A percentile compares a stretch with the other conserved stretches of the same genome.
phyloP scores from a whole-genome alignment of 306 rosid genomes.

The Arachis hypogaea region DNA sequence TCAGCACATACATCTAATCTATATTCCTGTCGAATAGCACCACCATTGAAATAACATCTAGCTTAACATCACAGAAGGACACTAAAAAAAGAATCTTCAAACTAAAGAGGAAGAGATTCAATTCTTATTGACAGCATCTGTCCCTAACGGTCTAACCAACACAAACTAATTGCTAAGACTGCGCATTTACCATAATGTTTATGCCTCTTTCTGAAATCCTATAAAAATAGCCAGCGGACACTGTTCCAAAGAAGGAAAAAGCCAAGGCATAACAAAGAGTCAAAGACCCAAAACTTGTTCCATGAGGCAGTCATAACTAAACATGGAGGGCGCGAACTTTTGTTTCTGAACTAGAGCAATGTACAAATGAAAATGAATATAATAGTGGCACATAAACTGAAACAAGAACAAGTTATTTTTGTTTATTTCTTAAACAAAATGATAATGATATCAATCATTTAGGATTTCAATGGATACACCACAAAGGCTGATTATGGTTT shows the following conservation, averaged over 20 bases:
- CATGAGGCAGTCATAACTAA: slow-evolving; percentile 2
- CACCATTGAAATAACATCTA: slow-evolving; percentile 15
- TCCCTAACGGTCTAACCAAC: slow-evolving; percentile 4
- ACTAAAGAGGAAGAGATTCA: slow-evolving; percentile 1
- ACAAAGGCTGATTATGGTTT: slow-evolving; percentile 16
- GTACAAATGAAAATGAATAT: not conserved
- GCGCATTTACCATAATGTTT: not conserved
- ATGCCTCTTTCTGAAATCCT: slow-evolving; percentile 3
- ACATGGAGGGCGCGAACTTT: not conserved
- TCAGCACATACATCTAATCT: not conserved
- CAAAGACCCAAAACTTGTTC: not conserved
- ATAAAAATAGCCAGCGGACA: not conserved
- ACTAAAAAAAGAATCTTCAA: not conserved
- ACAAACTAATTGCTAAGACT: not conserved
- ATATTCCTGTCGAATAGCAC: slow-evolving; percentile 7
- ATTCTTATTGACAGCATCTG: not conserved
- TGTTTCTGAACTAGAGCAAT: slow-evolving; percentile 26
- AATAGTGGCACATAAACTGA: slow-evolving; percentile 13
- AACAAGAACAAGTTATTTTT: slow-evolving; percentile 18
- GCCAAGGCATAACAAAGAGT: not conserved
- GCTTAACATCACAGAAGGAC: not conserved
- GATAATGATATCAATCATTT: slow-evolving; percentile 1
- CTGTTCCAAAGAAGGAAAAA: not conserved
- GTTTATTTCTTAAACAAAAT: not conserved
- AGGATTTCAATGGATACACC: slow-evolving; percentile 2